Conservation (phyloP, 257 asterid species). For the Jaltomata sinuosa region DNA sequence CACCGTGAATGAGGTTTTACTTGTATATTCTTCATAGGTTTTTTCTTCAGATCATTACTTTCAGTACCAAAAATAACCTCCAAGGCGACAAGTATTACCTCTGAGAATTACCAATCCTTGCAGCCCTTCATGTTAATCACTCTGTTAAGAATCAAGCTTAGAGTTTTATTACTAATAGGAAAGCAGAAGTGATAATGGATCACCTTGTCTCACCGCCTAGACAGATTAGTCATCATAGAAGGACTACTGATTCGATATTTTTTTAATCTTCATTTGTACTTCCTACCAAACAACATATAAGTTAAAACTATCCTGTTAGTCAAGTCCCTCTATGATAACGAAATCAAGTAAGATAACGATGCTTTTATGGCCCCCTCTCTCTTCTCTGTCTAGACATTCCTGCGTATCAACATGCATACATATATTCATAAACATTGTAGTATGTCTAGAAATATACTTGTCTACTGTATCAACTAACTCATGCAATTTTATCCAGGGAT, state of each 20-base stretch:
- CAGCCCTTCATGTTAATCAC: background rate
- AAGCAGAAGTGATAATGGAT: background rate
- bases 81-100: background rate
- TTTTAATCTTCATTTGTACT: background rate
- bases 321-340: background rate
- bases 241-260: background rate
- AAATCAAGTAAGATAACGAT: background rate
- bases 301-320: background rate
- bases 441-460: background rate
- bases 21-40: background rate
- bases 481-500: conserved; percentile 32
- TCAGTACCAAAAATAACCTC: background rate
- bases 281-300: background rate
- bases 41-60: background rate
- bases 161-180: background rate
- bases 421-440: background rate
- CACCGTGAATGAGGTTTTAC: background rate
- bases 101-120: background rate
- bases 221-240: background rate
- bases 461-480: background rate
- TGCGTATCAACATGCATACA: background rate
- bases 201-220: background rate
- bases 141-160: background rate
- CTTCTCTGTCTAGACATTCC: background rate
- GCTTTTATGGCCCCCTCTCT: background rate